phyloP scores from a whole-genome alignment of 2,329 filamentous ascomycete species.

The Penicillium verrucosum region DNA sequence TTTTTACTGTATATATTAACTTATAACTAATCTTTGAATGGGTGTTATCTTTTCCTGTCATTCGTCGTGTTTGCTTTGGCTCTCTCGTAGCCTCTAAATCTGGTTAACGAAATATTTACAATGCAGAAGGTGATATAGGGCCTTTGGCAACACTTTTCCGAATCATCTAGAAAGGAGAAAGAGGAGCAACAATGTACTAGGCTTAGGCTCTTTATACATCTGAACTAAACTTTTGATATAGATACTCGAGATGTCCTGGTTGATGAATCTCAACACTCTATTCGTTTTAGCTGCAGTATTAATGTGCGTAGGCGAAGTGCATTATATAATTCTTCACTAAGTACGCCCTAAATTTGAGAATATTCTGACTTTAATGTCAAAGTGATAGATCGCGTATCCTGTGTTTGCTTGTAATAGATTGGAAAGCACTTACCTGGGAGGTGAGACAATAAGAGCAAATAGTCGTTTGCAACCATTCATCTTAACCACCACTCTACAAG shows the following conservation, averaged over 20 bases:
- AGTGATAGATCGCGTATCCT: neutral
- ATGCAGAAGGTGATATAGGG: too few species aligned
- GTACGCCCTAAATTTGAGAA: neutral
- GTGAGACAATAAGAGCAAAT: neutral
- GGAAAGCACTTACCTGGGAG: neutral
- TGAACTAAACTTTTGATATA: neutral
- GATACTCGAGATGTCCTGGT: neutral
- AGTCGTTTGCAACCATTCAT: neutral
- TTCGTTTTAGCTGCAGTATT: neutral
- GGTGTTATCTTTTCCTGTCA: neutral
- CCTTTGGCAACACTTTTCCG: neutral
- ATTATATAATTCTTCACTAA: neutral
- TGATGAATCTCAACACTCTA: neutral
- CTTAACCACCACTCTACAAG: neutral
- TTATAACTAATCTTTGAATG: neutral
- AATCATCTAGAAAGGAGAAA: neutral
- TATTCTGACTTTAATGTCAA: neutral
- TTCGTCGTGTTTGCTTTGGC: neutral
- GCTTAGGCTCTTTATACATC: too few species aligned
- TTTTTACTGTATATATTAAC: neutral
- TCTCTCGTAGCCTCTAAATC: neutral
- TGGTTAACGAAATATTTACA: too few species aligned
- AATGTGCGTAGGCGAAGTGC: neutral
- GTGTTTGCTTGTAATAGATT: neutral
- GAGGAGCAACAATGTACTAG: neutral